Evolutionary conservation across 495 filamentous ascomycete genomes (phyloP).

Genomic region (Daldinia loculata): DNA sequence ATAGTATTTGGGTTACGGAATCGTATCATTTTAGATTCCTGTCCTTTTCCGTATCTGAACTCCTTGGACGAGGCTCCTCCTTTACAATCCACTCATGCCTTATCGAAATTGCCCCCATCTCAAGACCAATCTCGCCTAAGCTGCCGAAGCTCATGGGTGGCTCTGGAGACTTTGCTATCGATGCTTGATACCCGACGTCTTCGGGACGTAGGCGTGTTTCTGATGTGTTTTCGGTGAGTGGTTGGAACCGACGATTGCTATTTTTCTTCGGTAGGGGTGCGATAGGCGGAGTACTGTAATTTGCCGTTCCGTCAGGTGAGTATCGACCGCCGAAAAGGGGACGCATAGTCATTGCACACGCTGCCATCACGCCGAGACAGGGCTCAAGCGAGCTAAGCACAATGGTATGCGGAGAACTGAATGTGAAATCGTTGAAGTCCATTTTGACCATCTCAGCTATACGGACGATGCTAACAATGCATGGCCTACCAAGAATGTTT

Average conservation of each 20-base stretch:
- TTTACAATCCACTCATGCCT: slow-evolving; percentile 39
- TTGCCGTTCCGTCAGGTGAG: slow-evolving; percentile 26
- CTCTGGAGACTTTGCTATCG: slow-evolving; percentile 27
- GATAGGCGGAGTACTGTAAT: slow-evolving; percentile 17
- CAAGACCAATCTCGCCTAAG: slow-evolving; percentile 23
- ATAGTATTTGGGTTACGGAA: background rate
- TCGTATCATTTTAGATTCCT: background rate
- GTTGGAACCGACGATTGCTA: slow-evolving; percentile 38
- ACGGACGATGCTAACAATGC: slow-evolving; percentile 39
- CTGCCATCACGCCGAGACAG: slow-evolving; percentile 39
- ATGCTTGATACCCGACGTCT: slow-evolving; percentile 31
- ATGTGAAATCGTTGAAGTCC: slow-evolving; percentile 45
- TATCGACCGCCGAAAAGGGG: slow-evolving; percentile 43
- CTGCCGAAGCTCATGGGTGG: slow-evolving; percentile 24
- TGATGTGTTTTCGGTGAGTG: slow-evolving; percentile 45
- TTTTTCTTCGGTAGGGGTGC: slow-evolving; percentile 25
- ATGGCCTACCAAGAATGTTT: slow-evolving; percentile 25
- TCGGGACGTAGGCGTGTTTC: slow-evolving; percentile 44
- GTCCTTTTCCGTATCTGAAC: slow-evolving; percentile 8
- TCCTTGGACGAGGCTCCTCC: slow-evolving; percentile 29
- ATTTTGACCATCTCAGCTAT: slow-evolving; percentile 36
- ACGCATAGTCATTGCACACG: slow-evolving; percentile 43
- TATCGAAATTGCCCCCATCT: slow-evolving; percentile 41
- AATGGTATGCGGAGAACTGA: slow-evolving; percentile 31
- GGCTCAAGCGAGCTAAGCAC: slow-evolving; percentile 44